phyloP scores from a whole-genome alignment of 208 protist genomes.

The Wallacemonas rigidus region DNA sequence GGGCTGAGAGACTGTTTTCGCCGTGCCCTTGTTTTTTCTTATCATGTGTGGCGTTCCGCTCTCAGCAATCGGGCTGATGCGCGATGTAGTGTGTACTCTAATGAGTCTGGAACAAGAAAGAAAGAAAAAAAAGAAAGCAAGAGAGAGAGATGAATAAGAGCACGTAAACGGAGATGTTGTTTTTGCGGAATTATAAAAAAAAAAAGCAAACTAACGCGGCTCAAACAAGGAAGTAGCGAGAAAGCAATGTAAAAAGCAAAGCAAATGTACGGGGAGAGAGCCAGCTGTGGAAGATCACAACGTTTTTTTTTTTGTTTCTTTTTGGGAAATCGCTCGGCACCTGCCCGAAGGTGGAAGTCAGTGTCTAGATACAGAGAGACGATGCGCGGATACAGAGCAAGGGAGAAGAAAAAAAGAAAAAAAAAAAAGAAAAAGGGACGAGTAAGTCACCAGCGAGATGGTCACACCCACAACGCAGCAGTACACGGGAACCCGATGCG shows the following conservation, averaged over 20 bases:
- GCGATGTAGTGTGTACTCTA: slow-evolving; percentile 1
- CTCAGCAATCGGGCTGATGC: not conserved
- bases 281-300: too few relatives aligned
- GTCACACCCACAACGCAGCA: not conserved
- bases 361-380: too few relatives aligned
- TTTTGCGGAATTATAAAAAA: not conserved
- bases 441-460: slow-evolving; percentile 12
- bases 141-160: not conserved
- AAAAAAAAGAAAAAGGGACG: slow-evolving; percentile 1
- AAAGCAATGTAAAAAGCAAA: slow-evolving; percentile 6
- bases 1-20: too few relatives aligned
- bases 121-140: slow-evolving; percentile 5
- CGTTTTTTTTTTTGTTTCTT: too few relatives aligned
- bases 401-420: slow-evolving; percentile 11
- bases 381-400: not conserved
- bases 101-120: not conserved
- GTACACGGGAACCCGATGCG: too few relatives aligned
- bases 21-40: too few relatives aligned
- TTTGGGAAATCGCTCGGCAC: too few relatives aligned
- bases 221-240: too few relatives aligned
- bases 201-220: not conserved
- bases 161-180: not conserved
- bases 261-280: not conserved
- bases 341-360: too few relatives aligned
- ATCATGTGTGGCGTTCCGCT: too few relatives aligned